Conservation (phyloP, 768 basidiomycete species). For the Mrakia frigida region DNA sequence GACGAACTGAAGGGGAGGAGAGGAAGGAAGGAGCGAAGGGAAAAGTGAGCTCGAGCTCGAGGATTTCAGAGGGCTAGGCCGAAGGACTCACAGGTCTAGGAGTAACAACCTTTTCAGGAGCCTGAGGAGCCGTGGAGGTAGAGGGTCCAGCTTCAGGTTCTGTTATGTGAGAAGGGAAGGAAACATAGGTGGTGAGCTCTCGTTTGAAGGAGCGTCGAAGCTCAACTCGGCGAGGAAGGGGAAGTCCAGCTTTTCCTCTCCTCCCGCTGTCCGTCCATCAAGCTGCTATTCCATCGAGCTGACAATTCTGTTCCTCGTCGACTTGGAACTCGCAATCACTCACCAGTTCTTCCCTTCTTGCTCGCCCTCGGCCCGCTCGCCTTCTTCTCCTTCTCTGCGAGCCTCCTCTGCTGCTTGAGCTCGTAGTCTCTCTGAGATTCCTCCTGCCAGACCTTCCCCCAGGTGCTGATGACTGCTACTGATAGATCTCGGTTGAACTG, state of each 20-base stretch:
- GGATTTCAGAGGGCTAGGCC: neutral
- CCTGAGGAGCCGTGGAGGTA: neutral
- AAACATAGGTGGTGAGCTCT: neutral
- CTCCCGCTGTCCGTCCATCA: neutral
- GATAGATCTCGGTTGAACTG: slow-evolving; percentile 96
- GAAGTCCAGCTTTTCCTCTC: neutral
- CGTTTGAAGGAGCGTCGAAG: neutral
- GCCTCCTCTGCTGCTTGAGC: slow-evolving; percentile 48
- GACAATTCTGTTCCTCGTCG: no score
- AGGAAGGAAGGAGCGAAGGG: neutral
- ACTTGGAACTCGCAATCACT: no score
- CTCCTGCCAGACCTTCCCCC: slow-evolving; percentile 61
- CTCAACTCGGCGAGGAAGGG: neutral
- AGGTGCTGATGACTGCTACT: slow-evolving; percentile 81
- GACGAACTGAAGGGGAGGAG: slow-evolving; percentile 47
- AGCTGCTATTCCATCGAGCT: neutral
- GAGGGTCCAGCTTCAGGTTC: slow-evolving; percentile 7
- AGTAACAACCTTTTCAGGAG: neutral
- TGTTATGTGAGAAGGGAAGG: neutral
- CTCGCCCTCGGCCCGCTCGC: neutral
- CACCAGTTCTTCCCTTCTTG: slow-evolving; percentile 17
- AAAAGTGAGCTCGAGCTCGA: neutral
- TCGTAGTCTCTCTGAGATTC: slow-evolving; percentile 41
- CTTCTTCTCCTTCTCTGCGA: slow-evolving; percentile 43
- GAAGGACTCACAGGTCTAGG: neutral